phyloP scores from a whole-genome alignment of 78 protist genomes.

The Dictyostelium purpureum region DNA sequence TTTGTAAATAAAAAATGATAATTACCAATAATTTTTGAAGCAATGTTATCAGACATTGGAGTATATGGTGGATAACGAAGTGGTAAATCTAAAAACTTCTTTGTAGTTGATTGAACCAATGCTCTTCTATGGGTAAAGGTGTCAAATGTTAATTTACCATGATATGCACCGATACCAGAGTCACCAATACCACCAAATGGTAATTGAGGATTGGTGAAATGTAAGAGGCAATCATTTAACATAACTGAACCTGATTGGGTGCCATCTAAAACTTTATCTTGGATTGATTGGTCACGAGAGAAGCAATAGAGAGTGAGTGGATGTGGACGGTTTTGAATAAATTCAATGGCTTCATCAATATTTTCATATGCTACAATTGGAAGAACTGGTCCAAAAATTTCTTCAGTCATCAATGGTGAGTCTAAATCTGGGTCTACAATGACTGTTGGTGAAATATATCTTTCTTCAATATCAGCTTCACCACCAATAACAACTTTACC shows the following conservation, averaged over 20 bases:
- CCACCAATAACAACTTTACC: slow-evolving; percentile 85
- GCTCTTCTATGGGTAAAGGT: slow-evolving; percentile 85
- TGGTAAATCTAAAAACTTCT: slow-evolving; percentile 59
- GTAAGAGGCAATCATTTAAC: slow-evolving; percentile 73
- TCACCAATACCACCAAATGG: slow-evolving; percentile 99
- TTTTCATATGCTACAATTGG: slow-evolving; percentile 78
- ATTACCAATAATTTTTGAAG: slow-evolving; percentile 41
- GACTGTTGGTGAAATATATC: slow-evolving; percentile 88
- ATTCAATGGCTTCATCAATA: slow-evolving; percentile 72
- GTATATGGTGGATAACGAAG: slow-evolving; percentile 64
- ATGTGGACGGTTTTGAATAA: slow-evolving; percentile 53
- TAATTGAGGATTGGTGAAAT: slow-evolving; percentile 61
- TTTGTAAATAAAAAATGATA: too few relatives aligned
- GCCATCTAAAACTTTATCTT: slow-evolving; percentile 38
- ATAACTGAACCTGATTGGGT: slow-evolving; percentile 61
- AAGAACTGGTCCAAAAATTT: slow-evolving; percentile 94
- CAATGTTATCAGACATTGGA: slow-evolving; percentile 34
- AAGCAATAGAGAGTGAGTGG: slow-evolving; percentile 94
- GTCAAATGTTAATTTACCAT: slow-evolving; percentile 85
- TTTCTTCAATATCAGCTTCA: slow-evolving; percentile 39
- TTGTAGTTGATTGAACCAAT: slow-evolving; percentile 65
- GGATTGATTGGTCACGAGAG: slow-evolving; percentile 52
- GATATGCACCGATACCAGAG: slow-evolving; percentile 92
- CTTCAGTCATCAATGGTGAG: slow-evolving; percentile 62
- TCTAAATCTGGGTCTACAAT: slow-evolving; percentile 69